Evolutionary conservation across 2,329 filamentous ascomycete genomes (phyloP), one percentile per base, ranked within the genome.

Genomic region (Myriosclerotinia duriaeana): DNA sequence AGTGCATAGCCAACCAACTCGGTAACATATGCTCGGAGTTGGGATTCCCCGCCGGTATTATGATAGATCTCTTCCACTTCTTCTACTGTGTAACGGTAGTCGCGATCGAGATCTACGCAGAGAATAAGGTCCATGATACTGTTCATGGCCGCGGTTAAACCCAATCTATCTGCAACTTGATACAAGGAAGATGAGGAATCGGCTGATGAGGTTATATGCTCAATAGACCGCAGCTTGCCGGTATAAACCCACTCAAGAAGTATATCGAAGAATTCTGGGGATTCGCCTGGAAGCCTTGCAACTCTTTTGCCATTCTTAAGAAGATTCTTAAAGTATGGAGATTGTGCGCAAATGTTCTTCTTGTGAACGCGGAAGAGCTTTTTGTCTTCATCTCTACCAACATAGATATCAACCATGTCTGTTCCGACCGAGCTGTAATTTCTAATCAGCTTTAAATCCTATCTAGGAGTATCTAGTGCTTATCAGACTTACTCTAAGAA

Each of bases 261-360:
- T 5, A 55, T 4, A 5, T 55, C 36, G 7, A 55, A 55, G 3
- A 55, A 12, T 6, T 55, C 12, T 1, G 53, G 36, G 14, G 53
- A 40, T n/a, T 5, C 0, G 40, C 3, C 0, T 1, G 53, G 1
- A 4, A 55, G 36, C 3, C 0, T 55, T 3, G 36, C 22, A 22
- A 26, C 15, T 3, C 0, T 42, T 1, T 15, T 17, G 0, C n/a
- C 12, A 0, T 26, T 11, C 4, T 26, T 0, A 1, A 55, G 40
- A 11, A 14, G n/a, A 0, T 22, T 8, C 4, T 38, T 40, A 12
- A 40, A 38, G 14, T 55, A 55, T 15, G 53, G 17, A 2, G 34
- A 55, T 0, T 22, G 7, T 38, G 34, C 1, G 12, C 53, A 55
- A 1, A 55, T 40, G 0, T 0, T 14, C 15, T 38, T 40, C n/a